Evolutionary conservation across 2,329 filamentous ascomycete species (phyloP).

Genomic region (Monosporascus sp.): DNA sequence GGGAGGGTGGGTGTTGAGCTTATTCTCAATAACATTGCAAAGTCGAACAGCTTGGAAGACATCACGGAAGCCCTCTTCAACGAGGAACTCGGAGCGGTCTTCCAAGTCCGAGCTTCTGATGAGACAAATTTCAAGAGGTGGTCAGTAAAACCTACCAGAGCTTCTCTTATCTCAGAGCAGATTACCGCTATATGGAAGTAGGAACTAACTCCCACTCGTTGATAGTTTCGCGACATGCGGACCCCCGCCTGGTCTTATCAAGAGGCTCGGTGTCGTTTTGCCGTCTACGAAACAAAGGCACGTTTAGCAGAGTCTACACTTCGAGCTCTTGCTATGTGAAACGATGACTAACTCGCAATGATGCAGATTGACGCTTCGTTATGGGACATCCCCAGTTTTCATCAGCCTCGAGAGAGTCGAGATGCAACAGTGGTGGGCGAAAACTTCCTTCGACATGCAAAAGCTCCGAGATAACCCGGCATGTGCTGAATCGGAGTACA

Average conservation of each 20-base stretch:
- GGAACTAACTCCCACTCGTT: too few relatives aligned
- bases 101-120: conserved; percentile 84
- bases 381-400: conserved; percentile 65
- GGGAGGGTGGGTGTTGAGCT: conserved; percentile 85
- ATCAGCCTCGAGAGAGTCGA: conserved; percentile 60
- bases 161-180: too few relatives aligned
- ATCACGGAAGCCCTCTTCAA: conserved; percentile 80
- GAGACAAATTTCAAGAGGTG: conserved; percentile 82
- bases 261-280: conserved; percentile 75
- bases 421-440: conserved; percentile 84
- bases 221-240: conserved; percentile 75
- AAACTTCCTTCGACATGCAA: conserved; percentile 88
- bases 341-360: too few relatives aligned
- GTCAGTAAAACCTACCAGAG: too few relatives aligned
- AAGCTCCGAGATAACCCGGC: conserved; percentile 80
- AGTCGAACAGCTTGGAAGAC: conserved; percentile 51
- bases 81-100: conserved; percentile 91
- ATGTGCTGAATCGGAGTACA: conserved; percentile 80
- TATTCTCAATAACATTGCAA: conserved; percentile 69
- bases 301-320: too few relatives aligned
- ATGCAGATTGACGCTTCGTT: conserved; percentile 55
- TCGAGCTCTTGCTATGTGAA: too few relatives aligned
- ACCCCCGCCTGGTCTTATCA: conserved; percentile 73
- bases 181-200: too few relatives aligned
- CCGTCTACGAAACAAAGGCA: conserved; percentile 57